These are phyloP conservation scores for Platanthera guangdongensis DNA, from an alignment of 106 monocot genomes.

Conservation along the genomic window DNA sequence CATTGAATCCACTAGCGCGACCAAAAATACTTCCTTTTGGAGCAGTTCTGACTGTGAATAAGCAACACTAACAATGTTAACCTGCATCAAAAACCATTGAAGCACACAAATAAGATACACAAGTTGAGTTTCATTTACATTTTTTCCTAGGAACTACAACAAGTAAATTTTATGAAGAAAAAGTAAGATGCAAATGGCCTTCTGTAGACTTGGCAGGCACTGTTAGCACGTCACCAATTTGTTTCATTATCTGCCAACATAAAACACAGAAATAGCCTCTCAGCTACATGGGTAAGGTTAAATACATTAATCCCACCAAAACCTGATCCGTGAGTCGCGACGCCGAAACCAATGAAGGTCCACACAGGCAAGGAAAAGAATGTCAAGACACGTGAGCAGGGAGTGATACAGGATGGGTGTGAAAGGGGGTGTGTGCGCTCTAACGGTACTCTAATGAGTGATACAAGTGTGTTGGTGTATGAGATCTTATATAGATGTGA, in stretches of 20 bases:
- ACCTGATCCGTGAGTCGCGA: too few species aligned
- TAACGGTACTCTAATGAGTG: too few species aligned
- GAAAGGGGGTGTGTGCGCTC: too few species aligned
- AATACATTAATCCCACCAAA: background rate
- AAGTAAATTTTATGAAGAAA: background rate
- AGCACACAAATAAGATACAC: constrained; percentile 1
- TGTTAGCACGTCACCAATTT: background rate
- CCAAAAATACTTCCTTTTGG: constrained; percentile 95
- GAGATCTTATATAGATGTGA: too few species aligned
- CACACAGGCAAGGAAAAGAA: too few species aligned
- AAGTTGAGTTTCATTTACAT: background rate
- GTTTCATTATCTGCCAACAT: background rate
- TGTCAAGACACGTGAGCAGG: too few species aligned
- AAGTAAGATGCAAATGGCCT: background rate
- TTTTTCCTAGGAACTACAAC: background rate
- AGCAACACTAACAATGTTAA: constrained; percentile 92
- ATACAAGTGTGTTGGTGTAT: too few species aligned
- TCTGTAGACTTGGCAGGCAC: background rate
- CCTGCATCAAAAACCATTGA: constrained; percentile 33
- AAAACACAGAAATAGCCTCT: background rate
- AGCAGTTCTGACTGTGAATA: constrained; percentile 90
- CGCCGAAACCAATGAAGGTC: too few species aligned
- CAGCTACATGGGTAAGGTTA: background rate
- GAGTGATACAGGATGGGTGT: too few species aligned
- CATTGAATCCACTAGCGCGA: constrained; percentile 72